These are phyloP conservation scores for Aspergillus thermomutatus DNA, from an alignment of 2,329 filamentous ascomycete species.

Conservation along the genomic window DNA sequence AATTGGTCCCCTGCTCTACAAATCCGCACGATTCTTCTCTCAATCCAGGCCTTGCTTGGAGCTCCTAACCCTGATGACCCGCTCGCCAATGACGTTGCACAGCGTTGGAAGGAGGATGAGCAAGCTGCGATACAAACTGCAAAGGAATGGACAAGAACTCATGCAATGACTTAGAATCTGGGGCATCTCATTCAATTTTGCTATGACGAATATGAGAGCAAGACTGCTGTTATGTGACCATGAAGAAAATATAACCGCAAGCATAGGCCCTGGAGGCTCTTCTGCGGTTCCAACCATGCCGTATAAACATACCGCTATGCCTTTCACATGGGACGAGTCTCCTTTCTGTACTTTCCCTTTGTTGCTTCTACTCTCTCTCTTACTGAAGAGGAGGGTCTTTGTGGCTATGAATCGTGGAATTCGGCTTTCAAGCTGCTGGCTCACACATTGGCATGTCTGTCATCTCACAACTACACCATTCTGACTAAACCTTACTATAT, in stretches of 20 bases:
- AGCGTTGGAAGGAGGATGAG: constrained; percentile 97
- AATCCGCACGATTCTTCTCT: constrained; percentile 97
- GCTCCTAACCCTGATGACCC: constrained; percentile 97
- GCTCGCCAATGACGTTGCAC: constrained; percentile 95
- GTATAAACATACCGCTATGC: constrained; percentile 2
- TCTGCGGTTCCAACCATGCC: constrained; percentile 11
- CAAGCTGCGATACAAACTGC: constrained; percentile 88
- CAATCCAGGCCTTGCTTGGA: constrained; percentile 92
- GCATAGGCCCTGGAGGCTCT: constrained; percentile 13
- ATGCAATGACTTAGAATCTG: constrained; percentile 58
- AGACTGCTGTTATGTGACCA: constrained; percentile 30
- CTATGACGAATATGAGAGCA: constrained; percentile 13
- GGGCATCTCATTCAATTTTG: constrained; percentile 5
- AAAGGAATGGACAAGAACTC: constrained; percentile 83
- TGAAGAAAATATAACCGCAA: constrained; percentile 22
- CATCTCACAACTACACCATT: background rate
- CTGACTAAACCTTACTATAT: background rate
- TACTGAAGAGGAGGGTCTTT: background rate
- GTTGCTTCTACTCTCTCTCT: background rate
- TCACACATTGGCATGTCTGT: background rate
- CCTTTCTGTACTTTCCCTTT: background rate
- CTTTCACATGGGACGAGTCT: background rate
- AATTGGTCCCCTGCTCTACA: constrained; percentile 99
- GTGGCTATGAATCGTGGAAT: background rate
- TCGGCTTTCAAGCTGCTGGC: background rate